Conservation (phyloP, 495 filamentous ascomycete genomes). For the Alectoria sarmentosa region DNA sequence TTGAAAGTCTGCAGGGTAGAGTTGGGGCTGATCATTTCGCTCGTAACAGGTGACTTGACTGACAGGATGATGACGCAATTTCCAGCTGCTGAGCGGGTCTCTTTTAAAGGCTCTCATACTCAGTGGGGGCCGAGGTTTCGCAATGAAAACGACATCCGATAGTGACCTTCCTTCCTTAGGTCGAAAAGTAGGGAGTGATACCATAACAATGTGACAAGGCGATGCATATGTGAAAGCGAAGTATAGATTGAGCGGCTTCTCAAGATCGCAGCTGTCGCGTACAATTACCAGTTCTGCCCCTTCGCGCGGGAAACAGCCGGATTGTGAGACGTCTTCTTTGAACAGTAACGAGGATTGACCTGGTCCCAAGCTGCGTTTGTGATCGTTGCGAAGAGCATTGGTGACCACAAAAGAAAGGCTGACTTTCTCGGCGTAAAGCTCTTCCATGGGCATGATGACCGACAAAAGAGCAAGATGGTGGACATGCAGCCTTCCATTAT, state of each 20-base stretch:
- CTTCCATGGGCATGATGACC: constrained; percentile 1
- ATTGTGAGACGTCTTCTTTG: background rate
- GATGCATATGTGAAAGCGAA: constrained; percentile 1
- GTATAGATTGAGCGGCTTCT: constrained; percentile 12
- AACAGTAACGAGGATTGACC: constrained; percentile 15
- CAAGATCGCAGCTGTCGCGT: constrained; percentile 14
- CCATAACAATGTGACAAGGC: background rate
- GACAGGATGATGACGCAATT: background rate
- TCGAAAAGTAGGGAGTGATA: constrained; percentile 13
- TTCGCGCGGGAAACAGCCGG: background rate
- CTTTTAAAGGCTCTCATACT: constrained; percentile 3
- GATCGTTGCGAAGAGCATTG: constrained; percentile 7
- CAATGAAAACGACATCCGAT: constrained; percentile 10
- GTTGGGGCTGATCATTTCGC: constrained; percentile 13
- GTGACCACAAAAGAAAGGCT: constrained; percentile 13
- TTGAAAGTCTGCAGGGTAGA: constrained; percentile 13
- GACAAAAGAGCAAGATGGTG: constrained; percentile 16
- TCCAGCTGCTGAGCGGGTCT: constrained; percentile 17
- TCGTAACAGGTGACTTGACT: constrained; percentile 15
- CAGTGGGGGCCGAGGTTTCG: constrained; percentile 9
- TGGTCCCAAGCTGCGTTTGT: background rate
- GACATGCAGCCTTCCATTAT: constrained; percentile 7
- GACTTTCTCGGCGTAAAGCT: constrained; percentile 2
- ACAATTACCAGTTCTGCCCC: constrained; percentile 15
- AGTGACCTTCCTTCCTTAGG: constrained; percentile 8